Evolutionary conservation across 2,329 filamentous ascomycete genomes (phyloP).

Genomic region (Gaeumannomyces sp.): DNA sequence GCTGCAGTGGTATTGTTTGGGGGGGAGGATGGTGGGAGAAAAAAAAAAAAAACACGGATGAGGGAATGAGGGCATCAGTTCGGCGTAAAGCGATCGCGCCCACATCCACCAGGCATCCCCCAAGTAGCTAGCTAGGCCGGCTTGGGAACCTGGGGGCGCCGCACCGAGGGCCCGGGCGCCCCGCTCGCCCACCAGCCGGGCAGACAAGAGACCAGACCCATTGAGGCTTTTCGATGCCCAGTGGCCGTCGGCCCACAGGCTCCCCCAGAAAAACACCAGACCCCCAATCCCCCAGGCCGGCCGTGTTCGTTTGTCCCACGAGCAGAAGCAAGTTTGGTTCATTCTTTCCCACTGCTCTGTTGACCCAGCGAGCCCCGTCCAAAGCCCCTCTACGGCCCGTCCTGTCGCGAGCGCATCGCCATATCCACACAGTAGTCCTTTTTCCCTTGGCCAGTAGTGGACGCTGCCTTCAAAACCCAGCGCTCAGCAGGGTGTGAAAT

Average conservation of each 20-base stretch:
- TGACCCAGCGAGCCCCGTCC: too few relatives aligned
- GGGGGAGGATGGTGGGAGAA: not conserved
- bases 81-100: too few relatives aligned
- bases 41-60: not conserved
- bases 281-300: not conserved
- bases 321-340: not conserved
- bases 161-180: not conserved
- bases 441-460: too few relatives aligned
- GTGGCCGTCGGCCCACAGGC: not conserved
- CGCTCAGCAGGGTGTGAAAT: too few relatives aligned
- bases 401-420: not conserved
- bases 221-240: not conserved
- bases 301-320: not conserved
- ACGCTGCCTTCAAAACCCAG: too few relatives aligned
- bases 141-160: too few relatives aligned
- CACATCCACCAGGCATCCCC: too few relatives aligned
- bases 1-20: not conserved
- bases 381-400: too few relatives aligned
- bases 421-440: too few relatives aligned
- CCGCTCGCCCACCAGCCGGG: too few relatives aligned
- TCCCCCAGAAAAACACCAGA: constrained; percentile 1
- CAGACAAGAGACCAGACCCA: not conserved
- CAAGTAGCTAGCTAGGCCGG: not conserved
- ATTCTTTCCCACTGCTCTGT: not conserved
- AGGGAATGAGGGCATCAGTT: not conserved